Evolutionary conservation across 1,284 basidiomycete species (phyloP), one percentile per base, ranked within the genome.

Genomic region (Naganishia albida): DNA sequence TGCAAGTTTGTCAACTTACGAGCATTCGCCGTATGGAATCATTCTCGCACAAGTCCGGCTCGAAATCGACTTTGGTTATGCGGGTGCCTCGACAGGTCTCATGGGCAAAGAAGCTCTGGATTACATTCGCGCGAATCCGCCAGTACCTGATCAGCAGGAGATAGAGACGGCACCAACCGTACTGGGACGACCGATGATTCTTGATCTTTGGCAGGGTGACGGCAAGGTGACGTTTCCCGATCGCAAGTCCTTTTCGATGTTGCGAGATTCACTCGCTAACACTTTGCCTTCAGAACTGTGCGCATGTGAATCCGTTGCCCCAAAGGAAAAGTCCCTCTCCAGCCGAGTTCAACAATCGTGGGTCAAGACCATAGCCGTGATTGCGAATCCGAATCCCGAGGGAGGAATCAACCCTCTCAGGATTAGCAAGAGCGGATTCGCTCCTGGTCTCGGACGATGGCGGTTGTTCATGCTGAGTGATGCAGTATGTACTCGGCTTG

Each of bases 61-160:
- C 28, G 49, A 51, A 4, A 28, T 51, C 7, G 49, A 51, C 49
- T 51, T 51, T 51, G 49, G 49, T 30, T 51, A 51, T 25, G 49
- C 26, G 15, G 26, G 25, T 7, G 26, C 28, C 12, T 28, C 49
- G 49, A 8, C 49, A 25, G 49, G 49, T 28, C 0, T 51, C 23
- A 12, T 51, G 7, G 30, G 49, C 16, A 28, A 25, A 4, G 28
- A 51, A 13, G 28, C 49, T 28, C 18, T 51, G 49, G 49, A 51
- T 3, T 51, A 51, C n/a, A 51, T 51, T n/a, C 49, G 49, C 1
- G 25, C 49, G 7, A 51, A 51, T 15, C 49, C 49, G 16, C 49
- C 49, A 6, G 18, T 28, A 2, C 49, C 23, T 13, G 30, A 30
- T 20, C 8, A 51, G 15, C 13, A 51, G 25, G 49, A 51, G 6